Percentiles rank a stretch among this genome's conserved stretches.
phyloP scores from a whole-genome alignment of 495 filamentous ascomycete genomes.

The Cercophora samala region DNA sequence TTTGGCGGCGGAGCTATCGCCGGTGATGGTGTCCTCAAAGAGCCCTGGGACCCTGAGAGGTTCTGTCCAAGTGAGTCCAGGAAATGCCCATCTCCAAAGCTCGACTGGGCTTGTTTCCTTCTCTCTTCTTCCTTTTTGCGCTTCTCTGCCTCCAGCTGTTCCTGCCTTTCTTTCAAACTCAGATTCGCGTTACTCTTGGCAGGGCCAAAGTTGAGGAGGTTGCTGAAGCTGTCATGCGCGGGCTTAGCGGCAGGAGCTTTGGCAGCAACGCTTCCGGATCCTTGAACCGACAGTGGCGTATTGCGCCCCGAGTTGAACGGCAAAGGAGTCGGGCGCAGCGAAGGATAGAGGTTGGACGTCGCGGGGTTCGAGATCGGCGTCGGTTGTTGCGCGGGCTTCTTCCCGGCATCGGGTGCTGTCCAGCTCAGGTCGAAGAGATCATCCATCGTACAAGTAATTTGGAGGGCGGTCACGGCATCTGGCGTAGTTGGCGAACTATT shows the following conservation, averaged over 20 bases:
- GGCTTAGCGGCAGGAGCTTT: conserved; percentile 59
- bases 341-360: conserved; percentile 50
- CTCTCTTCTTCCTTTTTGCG: conserved; percentile 70
- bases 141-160: conserved; percentile 72
- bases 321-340: conserved; percentile 59
- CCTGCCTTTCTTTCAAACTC: conserved; percentile 81
- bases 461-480: conserved; percentile 12
- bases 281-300: conserved; percentile 60
- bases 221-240: conserved; percentile 81
- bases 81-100: conserved; percentile 69
- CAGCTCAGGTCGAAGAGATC: conserved; percentile 54
- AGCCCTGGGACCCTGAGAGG: conserved; percentile 30
- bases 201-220: conserved; percentile 71
- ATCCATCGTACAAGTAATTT: conserved; percentile 42
- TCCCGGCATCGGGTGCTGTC: conserved; percentile 42
- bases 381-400: conserved; percentile 43
- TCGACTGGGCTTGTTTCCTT: conserved; percentile 62
- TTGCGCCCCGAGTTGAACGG: conserved; percentile 60
- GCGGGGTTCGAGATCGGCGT: conserved; percentile 48
- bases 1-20: conserved; percentile 28
- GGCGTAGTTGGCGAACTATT: neutral
- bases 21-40: conserved; percentile 38
- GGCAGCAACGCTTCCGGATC: conserved; percentile 47
- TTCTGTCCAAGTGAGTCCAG: conserved; percentile 62
- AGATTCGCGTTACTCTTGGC: conserved; percentile 67